phyloP scores from a whole-genome alignment of 225 moss, liverwort and hornwort genomes.

The Polytrichum formosum region DNA sequence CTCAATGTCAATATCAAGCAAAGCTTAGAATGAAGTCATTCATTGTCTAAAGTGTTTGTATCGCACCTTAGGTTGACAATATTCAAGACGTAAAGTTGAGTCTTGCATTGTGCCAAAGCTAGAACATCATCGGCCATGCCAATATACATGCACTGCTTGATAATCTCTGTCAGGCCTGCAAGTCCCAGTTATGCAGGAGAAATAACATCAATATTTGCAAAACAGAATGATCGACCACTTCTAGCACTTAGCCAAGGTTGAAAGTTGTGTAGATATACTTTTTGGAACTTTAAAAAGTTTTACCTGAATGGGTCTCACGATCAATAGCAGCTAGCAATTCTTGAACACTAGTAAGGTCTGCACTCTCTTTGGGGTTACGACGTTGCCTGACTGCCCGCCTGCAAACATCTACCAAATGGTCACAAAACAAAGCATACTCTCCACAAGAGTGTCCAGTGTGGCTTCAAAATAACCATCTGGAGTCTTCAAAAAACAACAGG shows the following conservation, averaged over 20 bases:
- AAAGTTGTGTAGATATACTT: too few relatives aligned
- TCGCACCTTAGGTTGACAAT: slow-evolving; percentile 72
- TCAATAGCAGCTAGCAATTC: slow-evolving; percentile 79
- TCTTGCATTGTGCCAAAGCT: slow-evolving; percentile 89
- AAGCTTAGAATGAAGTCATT: too few relatives aligned
- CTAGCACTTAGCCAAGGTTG: too few relatives aligned
- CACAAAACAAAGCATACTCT: slow-evolving; percentile 7
- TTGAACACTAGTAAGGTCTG: slow-evolving; percentile 88
- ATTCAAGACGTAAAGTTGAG: slow-evolving; percentile 78
- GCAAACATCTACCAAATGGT: slow-evolving; percentile 13
- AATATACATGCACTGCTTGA: slow-evolving; percentile 78
- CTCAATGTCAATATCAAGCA: too few relatives aligned
- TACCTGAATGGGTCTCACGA: slow-evolving; percentile 87
- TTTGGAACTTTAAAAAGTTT: background rate
- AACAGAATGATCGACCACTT: too few relatives aligned
- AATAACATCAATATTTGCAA: too few relatives aligned
- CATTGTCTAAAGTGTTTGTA: background rate
- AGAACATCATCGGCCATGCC: slow-evolving; percentile 88
- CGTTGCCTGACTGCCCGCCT: slow-evolving; percentile 80
- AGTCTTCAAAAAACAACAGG: too few relatives aligned
- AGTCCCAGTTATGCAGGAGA: slow-evolving; percentile 13
- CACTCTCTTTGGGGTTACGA: slow-evolving; percentile 87
- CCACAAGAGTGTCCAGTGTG: background rate
- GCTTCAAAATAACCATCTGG: too few relatives aligned
- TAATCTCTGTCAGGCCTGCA: slow-evolving; percentile 77